These are phyloP conservation scores for Cardamine resedifolia DNA, from an alignment of 345 rosid species.

Conservation along the genomic window DNA sequence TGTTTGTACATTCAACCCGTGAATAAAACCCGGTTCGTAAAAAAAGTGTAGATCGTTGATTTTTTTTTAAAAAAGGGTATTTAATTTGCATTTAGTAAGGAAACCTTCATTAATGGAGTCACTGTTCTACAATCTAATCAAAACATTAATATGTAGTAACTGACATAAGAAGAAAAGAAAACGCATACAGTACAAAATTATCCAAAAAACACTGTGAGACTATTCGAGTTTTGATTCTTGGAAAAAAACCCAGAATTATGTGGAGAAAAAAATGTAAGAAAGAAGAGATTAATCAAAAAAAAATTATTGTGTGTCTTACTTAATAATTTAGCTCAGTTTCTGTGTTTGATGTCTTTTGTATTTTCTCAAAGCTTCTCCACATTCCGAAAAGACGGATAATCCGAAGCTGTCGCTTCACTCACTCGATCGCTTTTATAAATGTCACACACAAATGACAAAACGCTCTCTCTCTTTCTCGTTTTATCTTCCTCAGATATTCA, in stretches of 20 bases:
- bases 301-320: not conserved
- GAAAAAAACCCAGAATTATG: not conserved
- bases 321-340: not conserved
- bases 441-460: constrained; percentile 43
- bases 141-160: constrained; percentile 26
- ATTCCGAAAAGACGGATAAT: constrained; percentile 49
- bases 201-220: constrained; percentile 2
- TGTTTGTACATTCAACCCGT: constrained; percentile 35
- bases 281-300: constrained; percentile 1
- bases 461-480: constrained; percentile 25
- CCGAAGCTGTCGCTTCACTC: constrained; percentile 49
- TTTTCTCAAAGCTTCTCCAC: constrained; percentile 26
- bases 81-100: not conserved
- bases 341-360: constrained; percentile 5
- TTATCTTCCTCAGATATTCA: constrained; percentile 25
- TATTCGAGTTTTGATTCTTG: constrained; percentile 9
- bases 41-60: constrained; percentile 22
- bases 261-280: not conserved
- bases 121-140: constrained; percentile 31
- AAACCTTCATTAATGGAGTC: constrained; percentile 26
- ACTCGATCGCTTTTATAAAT: constrained; percentile 40
- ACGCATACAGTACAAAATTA: not conserved
- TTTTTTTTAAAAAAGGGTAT: not conserved
- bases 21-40: constrained; percentile 16
- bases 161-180: constrained; percentile 18